phyloP scores from a whole-genome alignment of 768 basidiomycete species.

The Leccinum subtestaceum region DNA sequence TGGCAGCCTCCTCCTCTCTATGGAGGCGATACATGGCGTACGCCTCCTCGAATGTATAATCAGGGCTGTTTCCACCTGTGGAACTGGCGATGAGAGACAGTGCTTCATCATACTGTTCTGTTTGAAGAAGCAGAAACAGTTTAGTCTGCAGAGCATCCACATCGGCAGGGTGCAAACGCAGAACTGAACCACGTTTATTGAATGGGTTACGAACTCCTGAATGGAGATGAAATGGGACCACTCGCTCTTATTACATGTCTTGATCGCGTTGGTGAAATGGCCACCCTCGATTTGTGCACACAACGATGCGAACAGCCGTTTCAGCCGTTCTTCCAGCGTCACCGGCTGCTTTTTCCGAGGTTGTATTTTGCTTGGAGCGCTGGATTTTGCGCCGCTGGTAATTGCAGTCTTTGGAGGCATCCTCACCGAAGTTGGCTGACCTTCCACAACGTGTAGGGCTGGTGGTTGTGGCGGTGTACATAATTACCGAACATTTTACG shows the following conservation, averaged over 20 bases:
- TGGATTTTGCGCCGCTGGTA: conserved; percentile 3
- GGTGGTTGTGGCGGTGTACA: conserved; percentile 11
- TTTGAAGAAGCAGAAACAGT: conserved; percentile 84
- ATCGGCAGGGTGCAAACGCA: conserved; percentile 64
- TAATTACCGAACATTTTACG: conserved; percentile 25
- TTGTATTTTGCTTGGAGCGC: conserved; percentile 4
- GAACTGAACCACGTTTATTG: conserved; percentile 46
- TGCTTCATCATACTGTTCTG: conserved; percentile 74
- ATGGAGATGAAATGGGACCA: conserved; percentile 23
- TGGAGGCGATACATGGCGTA: conserved; percentile 88
- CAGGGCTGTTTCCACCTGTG: conserved; percentile 7
- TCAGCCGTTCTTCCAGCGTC: conserved; percentile 33
- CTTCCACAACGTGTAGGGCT: neutral
- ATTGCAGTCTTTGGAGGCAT: conserved; percentile 22
- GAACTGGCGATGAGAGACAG: conserved; percentile 50
- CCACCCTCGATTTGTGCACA: conserved; percentile 90
- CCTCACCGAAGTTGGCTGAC: neutral
- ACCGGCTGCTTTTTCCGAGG: conserved; percentile 24
- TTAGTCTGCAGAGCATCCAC: conserved; percentile 78
- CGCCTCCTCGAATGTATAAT: conserved; percentile 61
- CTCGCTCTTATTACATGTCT: conserved; percentile 90
- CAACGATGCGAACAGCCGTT: conserved; percentile 71
- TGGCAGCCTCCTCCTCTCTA: conserved; percentile 63
- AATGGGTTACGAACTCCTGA: conserved; percentile 20
- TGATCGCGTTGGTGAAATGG: conserved; percentile 79